Base-by-base conservation (phyloP, 129 eudicot species). In the Tagetes patula region DNA sequence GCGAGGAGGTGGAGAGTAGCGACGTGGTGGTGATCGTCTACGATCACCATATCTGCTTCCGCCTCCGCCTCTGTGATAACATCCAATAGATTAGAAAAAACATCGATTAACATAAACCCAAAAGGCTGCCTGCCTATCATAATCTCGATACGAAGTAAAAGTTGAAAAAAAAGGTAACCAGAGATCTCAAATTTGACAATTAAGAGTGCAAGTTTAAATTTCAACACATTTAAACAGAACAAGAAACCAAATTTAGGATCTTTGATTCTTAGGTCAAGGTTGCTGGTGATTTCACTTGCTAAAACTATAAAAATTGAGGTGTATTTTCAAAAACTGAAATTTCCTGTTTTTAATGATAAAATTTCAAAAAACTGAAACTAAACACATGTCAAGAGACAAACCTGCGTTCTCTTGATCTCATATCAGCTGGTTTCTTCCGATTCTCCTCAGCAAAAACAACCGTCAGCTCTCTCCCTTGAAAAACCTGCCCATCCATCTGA, bases 381-480 rank as follows among this genome's bases (percentile, higher is more conserved):
- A 60, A 34, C 27, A 34, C 27, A 11, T 33, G 42, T 34, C 41
- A 60, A 65, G 6, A 38, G 1, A 67, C 67, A 20, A 60, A 76
- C 89, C 86, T 79, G 55, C 80, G 79, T 64, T 85, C 89, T 75
- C 86, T 82, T 40, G 55, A 14, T 61, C 84, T 78, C 89, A 85
- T 85, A 60, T 85, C 89, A 61, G 77, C 5, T 38, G 89, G 89
- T 71, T 85, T 85, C 79, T 85, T 85, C 75, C 89, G 74, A 71
- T 85, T 85, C 77, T 85, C 86, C 76, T 85, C 89, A n/a, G 89
- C 89, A 82, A 85, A 85, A 58, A 85, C 89, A 14, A 85, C 86
- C 1, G 89, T 85, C 70, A 85, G 72, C 75, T 82, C 81, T 60
- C 86, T 85, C 45, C 86, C 86, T 48, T 53, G 86, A 59, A 85